These are phyloP conservation scores for Rhizopus stolonifer DNA, from an alignment of 371 early-diverging fungal species.

Conservation along the genomic window DNA sequence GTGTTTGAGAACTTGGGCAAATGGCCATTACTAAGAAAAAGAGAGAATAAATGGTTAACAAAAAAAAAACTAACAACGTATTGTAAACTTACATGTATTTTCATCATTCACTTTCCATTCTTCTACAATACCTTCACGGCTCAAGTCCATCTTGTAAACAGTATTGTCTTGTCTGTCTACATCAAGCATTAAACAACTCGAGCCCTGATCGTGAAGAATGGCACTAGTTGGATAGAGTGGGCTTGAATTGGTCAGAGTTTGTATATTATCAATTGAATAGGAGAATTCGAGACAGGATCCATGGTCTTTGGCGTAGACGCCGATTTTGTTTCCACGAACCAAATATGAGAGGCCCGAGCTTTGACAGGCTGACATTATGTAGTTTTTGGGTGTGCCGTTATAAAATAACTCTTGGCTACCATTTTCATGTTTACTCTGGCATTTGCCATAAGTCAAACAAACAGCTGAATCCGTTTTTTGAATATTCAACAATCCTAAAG, in stretches of 20 bases:
- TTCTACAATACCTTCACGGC: constrained; percentile 89
- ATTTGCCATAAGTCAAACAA: constrained; percentile 9
- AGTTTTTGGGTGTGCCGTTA: constrained; percentile 49
- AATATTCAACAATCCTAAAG: neutral
- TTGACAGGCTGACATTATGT: constrained; percentile 73
- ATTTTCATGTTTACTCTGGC: constrained; percentile 23
- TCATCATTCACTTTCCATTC: constrained; percentile 80
- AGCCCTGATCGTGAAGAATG: constrained; percentile 62
- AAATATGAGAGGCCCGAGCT: constrained; percentile 80
- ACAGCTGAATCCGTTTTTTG: neutral
- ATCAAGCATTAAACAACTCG: constrained; percentile 73
- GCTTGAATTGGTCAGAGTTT: constrained; percentile 16
- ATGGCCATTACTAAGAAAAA: constrained; percentile 51
- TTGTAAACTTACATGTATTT: constrained; percentile 41
- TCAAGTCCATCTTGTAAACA: constrained; percentile 88
- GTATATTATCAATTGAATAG: constrained; percentile 62
- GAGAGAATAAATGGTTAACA: neutral
- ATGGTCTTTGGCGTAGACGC: constrained; percentile 77
- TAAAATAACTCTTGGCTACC: constrained; percentile 24
- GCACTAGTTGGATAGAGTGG: constrained; percentile 45
- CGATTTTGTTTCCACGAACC: constrained; percentile 82
- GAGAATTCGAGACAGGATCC: constrained; percentile 64
- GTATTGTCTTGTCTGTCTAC: constrained; percentile 61
- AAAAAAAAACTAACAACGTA: too few relatives aligned
- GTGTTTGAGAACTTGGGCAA: constrained; percentile 71